Conservation (phyloP, 2,329 filamentous ascomycete genomes). For the Rhynchosporium graminicola region DNA sequence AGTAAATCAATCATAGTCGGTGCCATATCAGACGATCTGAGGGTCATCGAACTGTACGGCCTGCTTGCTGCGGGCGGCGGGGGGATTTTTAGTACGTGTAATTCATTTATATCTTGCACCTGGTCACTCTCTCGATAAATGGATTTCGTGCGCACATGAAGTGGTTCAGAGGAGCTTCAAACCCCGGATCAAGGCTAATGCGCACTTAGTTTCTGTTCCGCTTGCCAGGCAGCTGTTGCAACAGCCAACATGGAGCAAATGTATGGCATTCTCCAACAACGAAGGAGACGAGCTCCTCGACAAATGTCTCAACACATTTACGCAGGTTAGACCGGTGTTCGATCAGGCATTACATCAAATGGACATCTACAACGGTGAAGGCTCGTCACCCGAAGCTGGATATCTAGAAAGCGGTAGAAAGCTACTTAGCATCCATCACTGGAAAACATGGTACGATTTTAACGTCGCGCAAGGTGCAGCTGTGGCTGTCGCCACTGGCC, state of each 20-base stretch:
- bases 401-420: constrained; percentile 9
- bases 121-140: no score
- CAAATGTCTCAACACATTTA: constrained; percentile 2
- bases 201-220: neutral
- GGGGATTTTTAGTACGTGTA: constrained; percentile 7
- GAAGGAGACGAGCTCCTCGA: constrained; percentile 17
- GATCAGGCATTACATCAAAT: constrained; percentile 11
- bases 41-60: constrained; percentile 9
- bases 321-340: neutral
- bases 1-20: neutral
- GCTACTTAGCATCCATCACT: constrained; percentile 13
- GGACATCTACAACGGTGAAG: constrained; percentile 15
- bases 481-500: neutral
- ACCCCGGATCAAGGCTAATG: neutral
- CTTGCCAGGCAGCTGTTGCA: constrained; percentile 3
- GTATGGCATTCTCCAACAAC: constrained; percentile 1
- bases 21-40: constrained; percentile 11
- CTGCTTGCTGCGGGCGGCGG: neutral
- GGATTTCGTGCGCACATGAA: no score
- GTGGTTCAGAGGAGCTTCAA: no score
- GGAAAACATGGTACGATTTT: constrained; percentile 15
- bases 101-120: neutral
- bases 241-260: neutral
- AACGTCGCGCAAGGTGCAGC: constrained; percentile 4
- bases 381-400: constrained; percentile 5